Evolutionary conservation across 2,329 filamentous ascomycete species (phyloP).

Genomic region (Hirsutella rhossiliensis): DNA sequence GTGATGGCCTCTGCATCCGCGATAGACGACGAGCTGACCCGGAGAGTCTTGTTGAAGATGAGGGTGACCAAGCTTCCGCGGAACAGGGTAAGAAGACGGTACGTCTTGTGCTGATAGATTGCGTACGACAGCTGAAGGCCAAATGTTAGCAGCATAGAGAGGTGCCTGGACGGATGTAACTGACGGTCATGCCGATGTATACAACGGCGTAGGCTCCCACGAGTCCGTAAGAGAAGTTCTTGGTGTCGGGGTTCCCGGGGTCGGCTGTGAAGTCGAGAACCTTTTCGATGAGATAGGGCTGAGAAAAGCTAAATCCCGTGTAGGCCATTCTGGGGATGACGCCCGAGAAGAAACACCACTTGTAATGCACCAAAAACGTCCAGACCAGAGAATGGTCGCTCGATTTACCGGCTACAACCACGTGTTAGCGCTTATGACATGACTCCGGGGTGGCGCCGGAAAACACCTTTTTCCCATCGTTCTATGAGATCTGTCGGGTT

Average conservation of each 20-base stretch:
- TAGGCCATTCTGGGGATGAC: slow-evolving; percentile 23
- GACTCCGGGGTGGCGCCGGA: not conserved
- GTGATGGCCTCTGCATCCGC: slow-evolving; percentile 16
- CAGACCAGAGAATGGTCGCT: slow-evolving; percentile 11
- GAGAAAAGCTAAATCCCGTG: slow-evolving; percentile 26
- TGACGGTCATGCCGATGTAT: slow-evolving; percentile 27
- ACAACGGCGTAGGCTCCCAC: slow-evolving; percentile 25
- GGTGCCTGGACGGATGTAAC: not conserved
- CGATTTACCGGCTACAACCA: slow-evolving; percentile 7
- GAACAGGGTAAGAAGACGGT: slow-evolving; percentile 20
- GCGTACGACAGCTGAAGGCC: slow-evolving; percentile 7
- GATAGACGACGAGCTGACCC: slow-evolving; percentile 14
- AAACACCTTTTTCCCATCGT: slow-evolving; percentile 6
- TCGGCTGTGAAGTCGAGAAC: slow-evolving; percentile 17
- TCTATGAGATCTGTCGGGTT: slow-evolving; percentile 4
- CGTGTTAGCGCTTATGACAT: not conserved
- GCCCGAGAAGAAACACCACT: slow-evolving; percentile 14
- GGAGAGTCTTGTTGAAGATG: slow-evolving; percentile 34
- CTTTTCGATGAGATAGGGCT: slow-evolving; percentile 28
- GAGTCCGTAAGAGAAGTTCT: slow-evolving; percentile 21
- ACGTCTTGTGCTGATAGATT: slow-evolving; percentile 17
- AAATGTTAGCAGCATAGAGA: not conserved
- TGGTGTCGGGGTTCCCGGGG: slow-evolving; percentile 10
- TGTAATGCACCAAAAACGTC: slow-evolving; percentile 13
- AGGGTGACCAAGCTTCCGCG: slow-evolving; percentile 26